Conservation (phyloP, 768 basidiomycete species). For the Cantharellus cinnabarinus region DNA sequence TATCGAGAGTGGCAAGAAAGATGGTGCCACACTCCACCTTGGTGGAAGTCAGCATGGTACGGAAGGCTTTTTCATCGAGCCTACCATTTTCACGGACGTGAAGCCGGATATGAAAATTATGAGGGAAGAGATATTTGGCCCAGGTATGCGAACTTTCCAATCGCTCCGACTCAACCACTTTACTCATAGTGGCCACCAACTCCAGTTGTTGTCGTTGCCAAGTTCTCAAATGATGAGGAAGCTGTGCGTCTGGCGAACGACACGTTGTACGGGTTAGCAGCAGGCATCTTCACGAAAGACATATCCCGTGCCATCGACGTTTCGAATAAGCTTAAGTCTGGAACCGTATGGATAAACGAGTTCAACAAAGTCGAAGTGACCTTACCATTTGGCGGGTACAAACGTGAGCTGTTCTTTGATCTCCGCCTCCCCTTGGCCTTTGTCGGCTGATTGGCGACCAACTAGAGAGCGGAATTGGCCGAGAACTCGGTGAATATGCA, state of each 20-base stretch:
- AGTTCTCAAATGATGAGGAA: slow-evolving; percentile 41
- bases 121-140: slow-evolving; percentile 63
- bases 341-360: slow-evolving; percentile 25
- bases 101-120: slow-evolving; percentile 55
- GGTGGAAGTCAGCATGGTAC: slow-evolving; percentile 41
- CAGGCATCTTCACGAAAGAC: slow-evolving; percentile 58
- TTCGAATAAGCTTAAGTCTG: slow-evolving; percentile 21
- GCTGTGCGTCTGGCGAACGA: slow-evolving; percentile 41
- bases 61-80: slow-evolving; percentile 44
- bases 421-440: background rate
- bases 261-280: slow-evolving; percentile 67
- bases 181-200: background rate
- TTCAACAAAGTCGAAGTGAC: slow-evolving; percentile 85
- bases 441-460: background rate
- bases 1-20: slow-evolving; percentile 49
- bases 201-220: slow-evolving; percentile 54
- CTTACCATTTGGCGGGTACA: slow-evolving; percentile 89
- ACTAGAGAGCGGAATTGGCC: slow-evolving; percentile 26
- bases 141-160: slow-evolving; percentile 19
- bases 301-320: slow-evolving; percentile 15
- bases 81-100: slow-evolving; percentile 50
- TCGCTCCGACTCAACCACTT: slow-evolving; percentile 33
- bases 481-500: slow-evolving; percentile 71
- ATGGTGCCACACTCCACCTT: slow-evolving; percentile 44
- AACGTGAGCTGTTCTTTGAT: slow-evolving; percentile 19